A percentile compares a stretch with the other conserved stretches of the same genome.
Evolutionary conservation across 139 green algal genomes (phyloP).

Genomic region (Tetraselmis chui): DNA sequence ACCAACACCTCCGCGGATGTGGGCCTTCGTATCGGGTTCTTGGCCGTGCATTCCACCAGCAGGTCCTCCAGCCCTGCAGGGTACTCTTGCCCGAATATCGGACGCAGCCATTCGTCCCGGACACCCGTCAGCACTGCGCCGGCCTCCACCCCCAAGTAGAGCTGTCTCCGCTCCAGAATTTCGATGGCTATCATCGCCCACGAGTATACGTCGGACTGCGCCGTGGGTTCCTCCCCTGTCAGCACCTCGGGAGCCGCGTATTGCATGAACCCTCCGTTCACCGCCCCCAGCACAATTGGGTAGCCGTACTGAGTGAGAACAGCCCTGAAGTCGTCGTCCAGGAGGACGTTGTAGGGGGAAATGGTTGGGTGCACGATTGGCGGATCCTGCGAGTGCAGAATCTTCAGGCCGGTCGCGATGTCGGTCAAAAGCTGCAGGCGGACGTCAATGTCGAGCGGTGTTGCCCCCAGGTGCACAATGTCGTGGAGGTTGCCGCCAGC

Average conservation of each 20-base stretch:
- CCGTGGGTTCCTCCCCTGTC: neutral
- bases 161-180: neutral
- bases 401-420: neutral
- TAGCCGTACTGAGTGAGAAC: neutral
- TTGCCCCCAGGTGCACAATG: neutral
- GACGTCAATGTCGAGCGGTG: neutral
- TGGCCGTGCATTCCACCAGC: neutral
- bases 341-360: neutral
- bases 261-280: neutral
- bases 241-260: constrained; percentile 27
- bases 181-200: neutral
- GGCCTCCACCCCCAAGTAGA: neutral
- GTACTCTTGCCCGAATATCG: neutral
- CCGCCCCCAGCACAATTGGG: neutral
- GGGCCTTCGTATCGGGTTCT: neutral
- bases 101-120: neutral
- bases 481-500: neutral
- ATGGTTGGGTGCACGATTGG: neutral
- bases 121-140: neutral
- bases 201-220: constrained; percentile 5
- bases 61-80: neutral
- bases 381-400: neutral
- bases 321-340: neutral
- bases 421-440: neutral
- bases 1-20: neutral